phyloP scores from a whole-genome alignment of 352 stramenopile genomes.

The Sclerospora graminicola region DNA sequence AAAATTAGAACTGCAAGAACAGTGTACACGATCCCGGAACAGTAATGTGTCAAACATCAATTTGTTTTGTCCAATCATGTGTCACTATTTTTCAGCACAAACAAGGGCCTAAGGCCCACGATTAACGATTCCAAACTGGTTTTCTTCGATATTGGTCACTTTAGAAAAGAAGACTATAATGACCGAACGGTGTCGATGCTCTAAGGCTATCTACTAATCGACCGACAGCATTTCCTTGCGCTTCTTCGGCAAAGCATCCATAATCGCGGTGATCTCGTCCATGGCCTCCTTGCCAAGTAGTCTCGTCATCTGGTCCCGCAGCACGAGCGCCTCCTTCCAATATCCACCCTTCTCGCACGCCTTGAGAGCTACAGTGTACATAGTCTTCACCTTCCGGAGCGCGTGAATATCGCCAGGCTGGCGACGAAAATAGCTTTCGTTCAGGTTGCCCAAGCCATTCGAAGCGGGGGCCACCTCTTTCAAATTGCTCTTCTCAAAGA shows the following conservation, averaged over 20 bases:
- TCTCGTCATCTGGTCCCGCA: slow-evolving; percentile 34
- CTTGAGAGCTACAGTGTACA: slow-evolving; percentile 47
- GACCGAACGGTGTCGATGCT: too few relatives aligned
- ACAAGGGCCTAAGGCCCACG: too few relatives aligned
- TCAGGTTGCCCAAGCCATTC: slow-evolving; percentile 21
- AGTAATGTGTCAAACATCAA: too few relatives aligned
- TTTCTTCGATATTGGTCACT: too few relatives aligned
- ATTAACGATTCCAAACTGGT: too few relatives aligned
- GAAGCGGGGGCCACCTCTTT: slow-evolving; percentile 14
- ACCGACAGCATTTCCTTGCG: slow-evolving; percentile 16
- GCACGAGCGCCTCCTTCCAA: slow-evolving; percentile 48
- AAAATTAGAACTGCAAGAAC: too few relatives aligned
- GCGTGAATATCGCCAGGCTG: slow-evolving; percentile 17
- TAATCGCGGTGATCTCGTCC: slow-evolving; percentile 16
- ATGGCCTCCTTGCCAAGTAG: slow-evolving; percentile 28
- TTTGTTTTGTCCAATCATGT: too few relatives aligned
- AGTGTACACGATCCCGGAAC: too few relatives aligned
- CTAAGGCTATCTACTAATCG: slow-evolving; percentile 3
- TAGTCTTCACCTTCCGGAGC: slow-evolving; percentile 37
- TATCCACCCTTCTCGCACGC: slow-evolving; percentile 35
- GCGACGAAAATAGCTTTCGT: slow-evolving; percentile 12
- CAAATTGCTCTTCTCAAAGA: slow-evolving; percentile 41
- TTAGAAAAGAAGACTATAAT: too few relatives aligned
- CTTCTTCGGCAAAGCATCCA: slow-evolving; percentile 7
- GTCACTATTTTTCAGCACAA: too few relatives aligned